Evolutionary conservation across 305 asterid species (phyloP), one percentile per base, ranked within the genome.

Genomic region (Rubia balearica): DNA sequence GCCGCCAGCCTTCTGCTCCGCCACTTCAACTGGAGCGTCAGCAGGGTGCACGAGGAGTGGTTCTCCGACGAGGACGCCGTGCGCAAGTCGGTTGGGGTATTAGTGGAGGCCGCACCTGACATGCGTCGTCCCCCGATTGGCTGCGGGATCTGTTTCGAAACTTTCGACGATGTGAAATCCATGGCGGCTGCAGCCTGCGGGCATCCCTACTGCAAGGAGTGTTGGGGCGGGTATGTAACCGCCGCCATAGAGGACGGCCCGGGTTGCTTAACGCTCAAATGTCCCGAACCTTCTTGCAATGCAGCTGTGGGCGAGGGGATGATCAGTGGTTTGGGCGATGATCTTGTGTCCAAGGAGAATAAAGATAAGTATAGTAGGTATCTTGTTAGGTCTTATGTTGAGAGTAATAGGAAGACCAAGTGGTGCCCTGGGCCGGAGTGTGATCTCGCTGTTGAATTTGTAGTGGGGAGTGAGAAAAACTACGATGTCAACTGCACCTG

Each of bases 231-330:
- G 13, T 82, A 81, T 41, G 66, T 82, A 10, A 14, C 41, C 21
- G 19, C 68, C 8, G 79, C 83, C 11, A 81, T 86, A 43, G 74
- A 69, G 13, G 85, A 81, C 13, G 91, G 89, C 1, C 69, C 78
- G 0, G 87, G 80, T 1, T 86, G 86, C 75, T 66, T 86, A 68
- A 74, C 30, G 10, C 76, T 86, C 16, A 57, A 62, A 5, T 86
- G 91, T 42, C 90, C 91, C 14, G 71, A 77, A 40, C 83, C 81
- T 30, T 62, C 71, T 2, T 84, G 91, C 75, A n/a, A 33, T 13
- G 77, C 84, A 7, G 61, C 60, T 10, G 74, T 71, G 0, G 79
- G 80, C 1, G 38, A 33, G 24, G 82, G 70, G 63, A 82, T 82
- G 85, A 61, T 83, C 1, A 77, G 69, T 9, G 8, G 6, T 0